A percentile compares a stretch with the other conserved stretches of the same genome.
Evolutionary conservation across 768 basidiomycete species (phyloP).

Genomic region (Candolleomyces efflorescens): DNA sequence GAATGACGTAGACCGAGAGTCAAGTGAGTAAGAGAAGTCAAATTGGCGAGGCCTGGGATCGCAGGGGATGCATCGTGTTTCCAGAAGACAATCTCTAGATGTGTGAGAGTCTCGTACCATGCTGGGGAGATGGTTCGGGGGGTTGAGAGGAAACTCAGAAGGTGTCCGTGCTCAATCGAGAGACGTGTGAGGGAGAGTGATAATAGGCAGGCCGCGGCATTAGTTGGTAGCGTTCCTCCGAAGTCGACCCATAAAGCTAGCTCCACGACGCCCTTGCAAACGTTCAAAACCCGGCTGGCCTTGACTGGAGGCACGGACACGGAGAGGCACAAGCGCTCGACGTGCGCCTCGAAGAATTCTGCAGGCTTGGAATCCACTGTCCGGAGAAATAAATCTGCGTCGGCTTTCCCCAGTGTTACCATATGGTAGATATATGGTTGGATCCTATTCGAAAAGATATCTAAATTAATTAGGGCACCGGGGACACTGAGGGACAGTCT

Average conservation of each 20-base stretch:
- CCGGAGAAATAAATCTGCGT: conserved; percentile 31
- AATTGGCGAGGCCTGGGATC: conserved; percentile 23
- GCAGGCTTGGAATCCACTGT: conserved; percentile 28
- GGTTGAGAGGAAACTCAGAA: conserved; percentile 10
- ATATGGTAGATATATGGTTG: conserved; percentile 35
- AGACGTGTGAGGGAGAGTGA: conserved; percentile 26
- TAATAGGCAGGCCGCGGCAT: conserved; percentile 19
- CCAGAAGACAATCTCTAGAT: conserved; percentile 37
- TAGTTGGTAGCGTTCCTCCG: conserved; percentile 8
- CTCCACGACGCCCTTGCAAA: conserved; percentile 32
- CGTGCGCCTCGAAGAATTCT: conserved; percentile 31
- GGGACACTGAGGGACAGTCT: not conserved
- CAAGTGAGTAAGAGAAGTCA: conserved; percentile 29
- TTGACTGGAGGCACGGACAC: conserved; percentile 23
- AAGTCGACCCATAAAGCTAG: conserved; percentile 38
- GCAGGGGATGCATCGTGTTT: conserved; percentile 15
- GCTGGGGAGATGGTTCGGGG: conserved; percentile 6
- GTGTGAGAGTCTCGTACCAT: conserved; percentile 29
- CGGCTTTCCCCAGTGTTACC: conserved; percentile 28
- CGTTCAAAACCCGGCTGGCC: conserved; percentile 26
- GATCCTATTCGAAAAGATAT: conserved; percentile 23
- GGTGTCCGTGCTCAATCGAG: conserved; percentile 30
- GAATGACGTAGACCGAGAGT: conserved; percentile 24
- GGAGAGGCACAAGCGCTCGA: conserved; percentile 36
- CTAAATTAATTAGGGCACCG: not conserved